phyloP scores from a whole-genome alignment of 106 monocot genomes.

The Iris macrosiphon region DNA sequence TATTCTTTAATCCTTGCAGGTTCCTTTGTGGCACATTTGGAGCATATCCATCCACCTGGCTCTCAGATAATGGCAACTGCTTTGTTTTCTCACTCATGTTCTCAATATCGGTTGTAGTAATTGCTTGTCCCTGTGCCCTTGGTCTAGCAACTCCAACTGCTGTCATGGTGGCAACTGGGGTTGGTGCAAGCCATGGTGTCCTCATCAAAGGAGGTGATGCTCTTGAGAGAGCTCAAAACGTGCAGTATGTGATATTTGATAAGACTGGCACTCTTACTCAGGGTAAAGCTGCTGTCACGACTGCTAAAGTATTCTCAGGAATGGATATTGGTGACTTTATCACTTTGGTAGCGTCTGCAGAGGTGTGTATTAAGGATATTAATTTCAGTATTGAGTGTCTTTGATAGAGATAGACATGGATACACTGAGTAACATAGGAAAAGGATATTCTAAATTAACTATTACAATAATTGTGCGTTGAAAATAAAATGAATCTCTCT shows the following conservation, averaged over 20 bases:
- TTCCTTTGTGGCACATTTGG: slow-evolving; percentile 81
- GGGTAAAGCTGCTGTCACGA: slow-evolving; percentile 81
- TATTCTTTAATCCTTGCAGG: slow-evolving; percentile 33
- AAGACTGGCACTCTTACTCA: slow-evolving; percentile 96
- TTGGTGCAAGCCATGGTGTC: slow-evolving; percentile 81
- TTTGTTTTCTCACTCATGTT: slow-evolving; percentile 98
- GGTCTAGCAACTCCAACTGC: slow-evolving; percentile 97
- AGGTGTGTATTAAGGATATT: slow-evolving; percentile 38
- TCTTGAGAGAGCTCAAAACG: slow-evolving; percentile 80
- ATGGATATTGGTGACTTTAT: slow-evolving; percentile 73
- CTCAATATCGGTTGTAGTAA: slow-evolving; percentile 98
- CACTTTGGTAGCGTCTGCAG: slow-evolving; percentile 87
- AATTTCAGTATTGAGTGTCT: neutral
- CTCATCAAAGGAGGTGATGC: slow-evolving; percentile 99
- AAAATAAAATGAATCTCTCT: too few species aligned
- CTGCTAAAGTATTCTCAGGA: slow-evolving; percentile 50
- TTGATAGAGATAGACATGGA: neutral
- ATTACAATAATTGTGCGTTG: too few species aligned
- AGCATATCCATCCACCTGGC: slow-evolving; percentile 79
- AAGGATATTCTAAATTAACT: too few species aligned
- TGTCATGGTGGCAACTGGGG: slow-evolving; percentile 99
- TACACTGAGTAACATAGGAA: too few species aligned
- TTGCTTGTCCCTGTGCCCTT: slow-evolving; percentile 98
- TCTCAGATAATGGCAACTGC: slow-evolving; percentile 60
- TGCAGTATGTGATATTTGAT: slow-evolving; percentile 78